Conservation (phyloP, 2,329 filamentous ascomycete genomes). For the Thelonectria discophora region DNA sequence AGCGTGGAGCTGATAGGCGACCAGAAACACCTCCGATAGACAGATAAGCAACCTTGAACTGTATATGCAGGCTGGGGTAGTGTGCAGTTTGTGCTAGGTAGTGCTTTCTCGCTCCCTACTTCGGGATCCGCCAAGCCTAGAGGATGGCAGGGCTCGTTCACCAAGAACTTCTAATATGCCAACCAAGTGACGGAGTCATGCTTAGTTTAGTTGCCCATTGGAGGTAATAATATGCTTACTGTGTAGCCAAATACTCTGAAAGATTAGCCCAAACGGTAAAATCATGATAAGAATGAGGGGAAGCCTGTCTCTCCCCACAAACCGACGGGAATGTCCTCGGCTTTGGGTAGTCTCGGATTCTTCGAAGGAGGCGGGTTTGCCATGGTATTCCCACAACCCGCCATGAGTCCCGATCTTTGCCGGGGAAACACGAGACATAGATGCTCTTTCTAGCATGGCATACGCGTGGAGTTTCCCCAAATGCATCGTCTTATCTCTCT, state of each 20-base stretch:
- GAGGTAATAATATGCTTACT: too few relatives aligned
- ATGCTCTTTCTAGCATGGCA: background rate
- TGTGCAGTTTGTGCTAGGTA: too few relatives aligned
- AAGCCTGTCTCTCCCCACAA: conserved; percentile 15
- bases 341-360: background rate
- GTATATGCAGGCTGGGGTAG: background rate
- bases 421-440: background rate
- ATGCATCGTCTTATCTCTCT: background rate
- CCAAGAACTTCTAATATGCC: background rate
- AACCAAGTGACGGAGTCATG: background rate
- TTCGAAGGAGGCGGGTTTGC: background rate
- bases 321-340: conserved; percentile 6
- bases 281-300: conserved; percentile 15
- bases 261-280: background rate
- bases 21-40: background rate
- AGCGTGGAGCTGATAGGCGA: background rate
- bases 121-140: background rate
- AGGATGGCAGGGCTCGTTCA: background rate
- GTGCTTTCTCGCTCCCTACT: background rate
- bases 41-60: background rate
- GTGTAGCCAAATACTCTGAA: background rate
- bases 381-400: background rate
- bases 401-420: background rate
- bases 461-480: background rate
- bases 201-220: background rate